These are phyloP conservation scores for Colletotrichum coccodes DNA, from an alignment of 2,329 filamentous ascomycete species.

Conservation along the genomic window DNA sequence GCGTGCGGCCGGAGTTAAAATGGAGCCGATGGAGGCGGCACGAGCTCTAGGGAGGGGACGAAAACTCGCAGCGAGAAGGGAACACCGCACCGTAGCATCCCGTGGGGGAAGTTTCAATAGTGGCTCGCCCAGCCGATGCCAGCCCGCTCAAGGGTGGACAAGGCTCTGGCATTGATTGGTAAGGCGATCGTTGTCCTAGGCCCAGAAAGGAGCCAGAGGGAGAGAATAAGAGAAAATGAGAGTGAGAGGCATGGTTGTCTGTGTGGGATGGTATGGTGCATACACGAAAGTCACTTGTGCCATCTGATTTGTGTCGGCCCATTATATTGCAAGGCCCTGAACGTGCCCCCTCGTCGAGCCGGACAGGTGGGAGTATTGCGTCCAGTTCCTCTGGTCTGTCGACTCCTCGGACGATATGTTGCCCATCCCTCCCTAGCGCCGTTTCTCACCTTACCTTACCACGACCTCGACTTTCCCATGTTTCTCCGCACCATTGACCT, in stretches of 20 bases:
- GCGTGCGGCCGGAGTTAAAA: not conserved
- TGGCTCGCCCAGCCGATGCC: not conserved
- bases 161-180: not conserved
- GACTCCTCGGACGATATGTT: not conserved
- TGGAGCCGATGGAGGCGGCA: not conserved
- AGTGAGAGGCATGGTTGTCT: not conserved
- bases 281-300: constrained; percentile 25
- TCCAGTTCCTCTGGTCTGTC: not conserved
- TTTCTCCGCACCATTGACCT: not conserved
- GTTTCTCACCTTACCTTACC: not conserved
- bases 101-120: constrained; percentile 27
- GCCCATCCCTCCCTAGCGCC: not conserved
- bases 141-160: not conserved
- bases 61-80: not conserved
- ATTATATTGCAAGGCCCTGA: not conserved
- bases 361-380: not conserved
- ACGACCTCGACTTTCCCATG: not conserved
- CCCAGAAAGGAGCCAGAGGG: not conserved
- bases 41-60: not conserved
- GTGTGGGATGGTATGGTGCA: constrained; percentile 17
- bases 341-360: not conserved
- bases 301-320: constrained; percentile 16
- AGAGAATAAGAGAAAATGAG: too few species aligned
- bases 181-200: not conserved
- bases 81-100: constrained; percentile 21